Evolutionary conservation across 306 rosid genomes (phyloP).

Genomic region (Lathyrus tuberosus): DNA sequence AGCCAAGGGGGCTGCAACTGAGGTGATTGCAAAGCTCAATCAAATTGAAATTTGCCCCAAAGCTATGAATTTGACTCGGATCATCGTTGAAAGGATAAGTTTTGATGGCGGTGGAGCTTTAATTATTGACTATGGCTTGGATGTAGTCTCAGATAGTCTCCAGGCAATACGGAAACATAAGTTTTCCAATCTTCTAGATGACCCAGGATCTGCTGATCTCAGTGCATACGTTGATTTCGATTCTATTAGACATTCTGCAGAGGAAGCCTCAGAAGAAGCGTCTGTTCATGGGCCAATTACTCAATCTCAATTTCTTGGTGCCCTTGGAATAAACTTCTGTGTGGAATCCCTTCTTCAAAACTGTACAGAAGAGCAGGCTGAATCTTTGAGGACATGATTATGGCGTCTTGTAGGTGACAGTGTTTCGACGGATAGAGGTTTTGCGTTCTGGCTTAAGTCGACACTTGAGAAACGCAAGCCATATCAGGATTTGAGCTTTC

Average conservation of each 20-base stretch:
- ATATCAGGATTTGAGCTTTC: too few relatives aligned
- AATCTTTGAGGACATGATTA: slow-evolving; percentile 76
- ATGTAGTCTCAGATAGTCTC: slow-evolving; percentile 83
- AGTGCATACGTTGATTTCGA: slow-evolving; percentile 94
- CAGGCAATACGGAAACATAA: slow-evolving; percentile 95
- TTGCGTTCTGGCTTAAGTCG: too few relatives aligned
- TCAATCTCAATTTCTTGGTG: too few relatives aligned
- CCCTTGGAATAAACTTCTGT: too few relatives aligned
- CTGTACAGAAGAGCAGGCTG: too few relatives aligned
- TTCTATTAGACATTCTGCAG: too few relatives aligned
- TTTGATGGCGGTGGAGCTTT: slow-evolving; percentile 98
- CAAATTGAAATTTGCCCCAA: slow-evolving; percentile 93
- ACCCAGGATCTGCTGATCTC: slow-evolving; percentile 95
- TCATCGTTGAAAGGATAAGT: slow-evolving; percentile 72
- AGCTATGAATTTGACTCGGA: slow-evolving; percentile 82
- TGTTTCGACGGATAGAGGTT: too few relatives aligned
- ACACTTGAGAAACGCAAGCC: too few relatives aligned
- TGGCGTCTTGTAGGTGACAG: slow-evolving; percentile 97
- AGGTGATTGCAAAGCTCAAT: slow-evolving; percentile 64
- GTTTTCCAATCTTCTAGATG: slow-evolving; percentile 79
- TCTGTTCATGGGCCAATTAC: too few relatives aligned
- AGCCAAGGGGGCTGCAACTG: slow-evolving; percentile 75
- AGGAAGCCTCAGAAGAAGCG: too few relatives aligned
- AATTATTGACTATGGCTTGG: slow-evolving; percentile 85
- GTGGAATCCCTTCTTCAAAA: too few relatives aligned